phyloP scores from a whole-genome alignment of 108 stramenopile genomes.

The Cyclotella baltica region DNA sequence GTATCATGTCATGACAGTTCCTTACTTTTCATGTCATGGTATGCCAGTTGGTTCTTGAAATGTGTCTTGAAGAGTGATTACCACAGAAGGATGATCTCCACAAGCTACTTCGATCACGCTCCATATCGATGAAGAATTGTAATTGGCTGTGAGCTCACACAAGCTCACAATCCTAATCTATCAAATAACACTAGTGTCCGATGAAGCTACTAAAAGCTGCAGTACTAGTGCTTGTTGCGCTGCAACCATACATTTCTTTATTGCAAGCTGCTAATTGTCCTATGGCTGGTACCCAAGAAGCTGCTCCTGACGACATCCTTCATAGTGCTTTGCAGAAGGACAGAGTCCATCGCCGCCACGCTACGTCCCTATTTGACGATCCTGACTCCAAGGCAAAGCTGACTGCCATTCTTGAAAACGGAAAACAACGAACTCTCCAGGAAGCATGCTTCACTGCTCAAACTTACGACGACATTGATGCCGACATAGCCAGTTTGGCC shows the following conservation, averaged over 20 bases:
- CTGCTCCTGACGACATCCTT: neutral
- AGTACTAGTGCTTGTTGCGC: no score
- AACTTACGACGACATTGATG: constrained; percentile 33
- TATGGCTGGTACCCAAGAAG: neutral
- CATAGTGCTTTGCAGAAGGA: neutral
- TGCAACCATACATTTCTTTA: no score
- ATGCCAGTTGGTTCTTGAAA: no score
- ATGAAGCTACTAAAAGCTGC: neutral
- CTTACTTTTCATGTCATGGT: no score
- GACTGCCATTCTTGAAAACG: constrained; percentile 10
- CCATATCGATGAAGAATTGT: no score
- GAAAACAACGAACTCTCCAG: neutral
- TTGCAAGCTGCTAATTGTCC: neutral
- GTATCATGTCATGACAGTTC: no score
- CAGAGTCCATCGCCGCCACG: constrained; percentile 8
- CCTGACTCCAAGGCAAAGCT: constrained; percentile 4
- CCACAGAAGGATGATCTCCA: no score
- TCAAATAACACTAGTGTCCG: neutral
- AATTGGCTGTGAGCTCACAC: no score
- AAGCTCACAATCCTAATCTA: no score
- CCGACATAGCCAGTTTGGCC: constrained; percentile 20
- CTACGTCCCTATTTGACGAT: neutral
- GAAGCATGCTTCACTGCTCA: constrained; percentile 13
- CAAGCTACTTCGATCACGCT: no score
- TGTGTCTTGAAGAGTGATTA: no score